Percentiles rank a stretch among this genome's conserved stretches.
phyloP scores from a whole-genome alignment of 805 yeast species.

The Metschnikowia noctiluminum region DNA sequence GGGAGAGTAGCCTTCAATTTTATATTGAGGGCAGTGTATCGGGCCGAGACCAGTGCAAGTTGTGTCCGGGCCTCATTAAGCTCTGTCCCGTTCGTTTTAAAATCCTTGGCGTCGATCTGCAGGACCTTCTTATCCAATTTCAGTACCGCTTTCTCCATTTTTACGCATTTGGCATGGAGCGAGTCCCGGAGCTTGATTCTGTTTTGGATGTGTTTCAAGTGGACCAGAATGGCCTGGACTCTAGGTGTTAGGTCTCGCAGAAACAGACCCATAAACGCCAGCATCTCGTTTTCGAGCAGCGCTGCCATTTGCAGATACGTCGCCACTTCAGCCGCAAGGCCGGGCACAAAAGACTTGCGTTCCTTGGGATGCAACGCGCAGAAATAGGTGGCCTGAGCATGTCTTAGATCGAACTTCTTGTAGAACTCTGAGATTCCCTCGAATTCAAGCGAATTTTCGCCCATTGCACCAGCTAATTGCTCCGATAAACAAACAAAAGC shows the following conservation, averaged over 20 bases:
- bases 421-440: constrained; percentile 31
- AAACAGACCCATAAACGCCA: constrained; percentile 24
- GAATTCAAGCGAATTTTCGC: constrained; percentile 37
- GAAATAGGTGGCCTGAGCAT: constrained; percentile 16
- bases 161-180: constrained; percentile 41
- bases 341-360: constrained; percentile 18
- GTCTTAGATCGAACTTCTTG: constrained; percentile 26
- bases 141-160: constrained; percentile 34
- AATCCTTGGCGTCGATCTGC: constrained; percentile 22
- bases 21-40: constrained; percentile 30
- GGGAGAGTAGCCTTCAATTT: constrained; percentile 45
- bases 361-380: constrained; percentile 39
- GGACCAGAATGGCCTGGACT: constrained; percentile 38
- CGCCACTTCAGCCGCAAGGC: constrained; percentile 21
- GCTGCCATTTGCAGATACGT: constrained; percentile 24
- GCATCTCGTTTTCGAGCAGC: constrained; percentile 13
- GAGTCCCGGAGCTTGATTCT: constrained; percentile 44
- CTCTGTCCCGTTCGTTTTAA: constrained; percentile 41
- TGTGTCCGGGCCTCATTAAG: constrained; percentile 26
- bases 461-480: constrained; percentile 26
- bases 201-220: constrained; percentile 35
- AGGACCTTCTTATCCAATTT: constrained; percentile 30
- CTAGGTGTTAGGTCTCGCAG: constrained; percentile 29
- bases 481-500: constrained; percentile 28
- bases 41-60: constrained; percentile 26